Conservation (phyloP, 495 filamentous ascomycete genomes). For the Trichoderma orchidacearum region DNA sequence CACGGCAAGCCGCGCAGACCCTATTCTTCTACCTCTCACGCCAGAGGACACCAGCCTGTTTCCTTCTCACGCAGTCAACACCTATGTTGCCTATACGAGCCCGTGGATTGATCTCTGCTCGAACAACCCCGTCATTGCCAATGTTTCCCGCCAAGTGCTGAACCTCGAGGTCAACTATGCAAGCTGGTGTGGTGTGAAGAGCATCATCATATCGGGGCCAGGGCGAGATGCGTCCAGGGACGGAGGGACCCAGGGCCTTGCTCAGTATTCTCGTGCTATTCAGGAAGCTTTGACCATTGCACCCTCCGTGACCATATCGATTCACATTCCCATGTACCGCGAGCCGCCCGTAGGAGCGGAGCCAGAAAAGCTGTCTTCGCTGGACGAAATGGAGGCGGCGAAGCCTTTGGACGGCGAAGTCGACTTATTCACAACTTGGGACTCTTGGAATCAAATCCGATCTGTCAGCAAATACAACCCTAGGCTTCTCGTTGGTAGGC, state of each 20-base stretch:
- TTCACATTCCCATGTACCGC: conserved; percentile 70
- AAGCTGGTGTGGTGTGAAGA: conserved; percentile 80
- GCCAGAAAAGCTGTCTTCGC: conserved; percentile 19
- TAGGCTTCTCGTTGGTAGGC: conserved; percentile 77
- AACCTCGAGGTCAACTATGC: conserved; percentile 88
- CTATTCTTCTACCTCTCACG: conserved; percentile 56
- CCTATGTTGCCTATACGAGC: conserved; percentile 59
- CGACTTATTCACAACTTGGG: conserved; percentile 71
- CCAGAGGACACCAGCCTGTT: conserved; percentile 60
- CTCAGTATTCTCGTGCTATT: conserved; percentile 75
- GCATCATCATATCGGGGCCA: conserved; percentile 70
- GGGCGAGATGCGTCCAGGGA: conserved; percentile 26
- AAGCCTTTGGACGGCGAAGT: conserved; percentile 17
- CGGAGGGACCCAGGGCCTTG: conserved; percentile 24
- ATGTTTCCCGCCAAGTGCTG: conserved; percentile 76
- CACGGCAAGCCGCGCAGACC: conserved; percentile 23
- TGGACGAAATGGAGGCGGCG: conserved; percentile 13
- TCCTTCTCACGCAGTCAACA: conserved; percentile 56
- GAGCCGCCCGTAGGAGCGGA: conserved; percentile 28
- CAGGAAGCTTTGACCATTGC: conserved; percentile 62
- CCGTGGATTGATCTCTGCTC: conserved; percentile 88
- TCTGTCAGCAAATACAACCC: conserved; percentile 74
- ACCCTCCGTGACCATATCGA: conserved; percentile 62
- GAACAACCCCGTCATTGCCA: conserved; percentile 62
- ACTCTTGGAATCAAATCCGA: conserved; percentile 82